Base-by-base conservation (phyloP, 2,329 filamentous ascomycete species). In the Aspergillus quadricinctus region DNA sequence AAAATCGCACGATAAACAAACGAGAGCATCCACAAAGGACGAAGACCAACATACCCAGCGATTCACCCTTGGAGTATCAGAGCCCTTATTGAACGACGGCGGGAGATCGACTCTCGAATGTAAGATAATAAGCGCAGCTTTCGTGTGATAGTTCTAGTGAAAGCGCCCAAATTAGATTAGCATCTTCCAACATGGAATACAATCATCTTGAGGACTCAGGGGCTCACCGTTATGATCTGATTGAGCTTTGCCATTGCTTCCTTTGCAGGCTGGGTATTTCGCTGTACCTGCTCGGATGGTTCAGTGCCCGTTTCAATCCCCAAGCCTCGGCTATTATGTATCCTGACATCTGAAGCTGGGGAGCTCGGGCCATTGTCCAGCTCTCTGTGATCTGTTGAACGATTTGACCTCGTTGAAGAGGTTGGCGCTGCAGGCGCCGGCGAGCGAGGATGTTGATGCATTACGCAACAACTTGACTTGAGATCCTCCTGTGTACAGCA, bases 401-500 rank as follows among this genome's bases (percentile, higher is more conserved):
- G 83, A 67, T 89, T 90, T 58, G 88, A 87, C 71, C 87, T 84
- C 52, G 87, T 83, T 50, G 88, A 87, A 66, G 83, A 85, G 66
- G 87, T 87, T 60, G 90, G 87, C 60, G 90, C 91, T 59, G 88
- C 83, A 68, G 85, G 83, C 72, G 86, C 83, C 63, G 89, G 88
- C 60, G 86, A 83, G 66, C 92, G 87, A 66, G 89, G 87, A 77
- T 92, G 90, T 77, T 96, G 92, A 83, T 97, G 92, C 92, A 97
- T 97, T 25, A 23, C 43, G 43, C 43, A 46, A 46, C n/a, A 14
- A 23, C 23, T 37, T 37, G 31, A 17, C 21, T 43, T 23, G 43
- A 25, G 66, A 70, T 79, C 53, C 48, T 45, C 52, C 40, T 23
- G 43, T 50, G 37, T 9, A 21, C n/a, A 49, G 35, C n/a, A 46